Base-by-base conservation (phyloP, 306 rosid species). In the Leucaena leucocephala region DNA sequence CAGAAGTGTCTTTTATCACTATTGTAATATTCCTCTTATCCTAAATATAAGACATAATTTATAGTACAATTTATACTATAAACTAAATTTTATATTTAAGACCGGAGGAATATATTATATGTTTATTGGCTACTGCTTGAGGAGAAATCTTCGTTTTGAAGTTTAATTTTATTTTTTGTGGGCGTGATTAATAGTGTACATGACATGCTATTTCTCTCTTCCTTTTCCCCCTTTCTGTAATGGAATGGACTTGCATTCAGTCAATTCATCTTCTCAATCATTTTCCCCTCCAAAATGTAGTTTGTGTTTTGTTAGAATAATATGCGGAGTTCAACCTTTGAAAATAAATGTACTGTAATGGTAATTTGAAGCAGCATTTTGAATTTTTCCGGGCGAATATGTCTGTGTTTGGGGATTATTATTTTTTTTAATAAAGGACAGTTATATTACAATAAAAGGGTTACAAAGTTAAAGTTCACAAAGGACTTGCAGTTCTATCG, bases 131-230 rank as follows among this genome's bases (percentile, higher is more conserved):
- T 79, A 69, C 80, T 80, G 79, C 79, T 71, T 54, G 76, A 82
- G 86, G 81, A 80, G 85, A 89, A 83, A 83, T 86, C 89, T 76
- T 83, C 88, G 69, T 82, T 81, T 87, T 86, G 89, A 82, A 85
- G 82, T 82, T 78, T 83, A 74, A 49, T 85, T 76, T 79, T 85
- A 86, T 91, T 86, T 90, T 86, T 89, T 85, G 27, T 81, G 81
- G 76, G 75, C 76, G 71, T 82, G 71, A 63, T 84, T 68, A 82
- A 78, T 80, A 80, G 81, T 76, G 70, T 82, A 82, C 80, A 62
- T 80, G 76, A 61, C 76, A 68, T 43, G 77, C 78, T 81, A 81
- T 74, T 74, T 68, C 62, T 78, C 45, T 64, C 59, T 10, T 12
- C 42, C 6, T 33, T 17, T 59, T 12, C n/a, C 40, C 40, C 21